These are phyloP conservation scores for Aspergillus unguis DNA, from an alignment of 2,329 filamentous ascomycete species.

Conservation along the genomic window DNA sequence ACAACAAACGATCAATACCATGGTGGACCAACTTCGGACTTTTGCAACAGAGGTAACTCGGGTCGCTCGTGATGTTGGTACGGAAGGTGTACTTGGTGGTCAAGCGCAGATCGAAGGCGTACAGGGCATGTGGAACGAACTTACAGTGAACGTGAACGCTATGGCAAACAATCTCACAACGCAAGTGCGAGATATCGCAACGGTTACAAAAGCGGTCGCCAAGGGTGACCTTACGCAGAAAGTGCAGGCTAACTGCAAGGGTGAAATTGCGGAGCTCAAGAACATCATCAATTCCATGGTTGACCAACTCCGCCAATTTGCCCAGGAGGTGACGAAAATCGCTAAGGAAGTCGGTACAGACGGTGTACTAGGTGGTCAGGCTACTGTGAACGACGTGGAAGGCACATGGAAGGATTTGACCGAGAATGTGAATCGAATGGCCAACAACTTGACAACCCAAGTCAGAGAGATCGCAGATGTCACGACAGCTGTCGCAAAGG, in stretches of 20 bases:
- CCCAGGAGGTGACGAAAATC: constrained; percentile 93
- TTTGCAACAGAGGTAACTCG: constrained; percentile 82
- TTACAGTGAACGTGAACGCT: constrained; percentile 81
- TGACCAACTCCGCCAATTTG: constrained; percentile 93
- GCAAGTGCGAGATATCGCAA: constrained; percentile 91
- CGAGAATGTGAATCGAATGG: constrained; percentile 96
- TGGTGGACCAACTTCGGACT: constrained; percentile 80
- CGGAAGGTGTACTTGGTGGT: constrained; percentile 76
- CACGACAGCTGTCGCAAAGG: constrained; percentile 89
- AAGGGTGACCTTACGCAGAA: constrained; percentile 93
- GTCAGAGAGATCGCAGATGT: constrained; percentile 97
- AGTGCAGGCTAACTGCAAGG: constrained; percentile 87
- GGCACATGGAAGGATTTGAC: constrained; percentile 97
- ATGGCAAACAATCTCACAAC: constrained; percentile 86
- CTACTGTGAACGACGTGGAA: constrained; percentile 92
- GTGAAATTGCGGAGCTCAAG: constrained; percentile 91
- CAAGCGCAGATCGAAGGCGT: constrained; percentile 81
- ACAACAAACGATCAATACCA: constrained; percentile 84
- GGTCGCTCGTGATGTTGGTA: constrained; percentile 78
- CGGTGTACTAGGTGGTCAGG: constrained; percentile 88
- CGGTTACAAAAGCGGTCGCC: constrained; percentile 65
- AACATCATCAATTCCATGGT: constrained; percentile 99
- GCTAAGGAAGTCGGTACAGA: constrained; percentile 96
- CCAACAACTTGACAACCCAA: constrained; percentile 95
- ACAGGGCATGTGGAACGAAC: constrained; percentile 83